Percentiles rank a stretch among this genome's conserved stretches.
These are phyloP conservation scores for Benincasa hispida DNA, from an alignment of 306 rosid genomes.

Conservation along the genomic window DNA sequence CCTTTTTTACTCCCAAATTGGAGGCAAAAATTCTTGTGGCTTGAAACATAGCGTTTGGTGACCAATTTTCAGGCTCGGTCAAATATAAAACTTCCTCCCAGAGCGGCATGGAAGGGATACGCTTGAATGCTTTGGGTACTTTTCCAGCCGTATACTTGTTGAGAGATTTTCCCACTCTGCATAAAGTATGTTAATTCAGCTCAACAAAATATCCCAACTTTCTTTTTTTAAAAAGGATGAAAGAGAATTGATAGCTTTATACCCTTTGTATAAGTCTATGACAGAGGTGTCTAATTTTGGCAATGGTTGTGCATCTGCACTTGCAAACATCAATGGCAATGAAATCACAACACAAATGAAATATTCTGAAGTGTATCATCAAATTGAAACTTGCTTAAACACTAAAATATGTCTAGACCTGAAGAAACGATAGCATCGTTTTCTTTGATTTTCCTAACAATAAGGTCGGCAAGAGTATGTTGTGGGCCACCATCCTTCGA, in stretches of 20 bases:
- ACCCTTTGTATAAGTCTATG: constrained; percentile 70
- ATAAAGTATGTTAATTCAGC: not conserved
- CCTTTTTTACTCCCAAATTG: constrained; percentile 58
- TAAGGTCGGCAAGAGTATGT: constrained; percentile 53
- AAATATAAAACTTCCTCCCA: constrained; percentile 81
- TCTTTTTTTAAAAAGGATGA: not conserved
- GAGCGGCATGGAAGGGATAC: constrained; percentile 47
- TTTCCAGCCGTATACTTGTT: constrained; percentile 55
- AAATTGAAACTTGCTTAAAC: not conserved
- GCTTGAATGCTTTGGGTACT: constrained; percentile 73
- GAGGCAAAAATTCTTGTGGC: constrained; percentile 82
- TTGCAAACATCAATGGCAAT: constrained; percentile 1
- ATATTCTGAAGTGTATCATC: not conserved
- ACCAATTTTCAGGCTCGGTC: constrained; percentile 91
- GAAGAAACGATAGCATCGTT: constrained; percentile 32
- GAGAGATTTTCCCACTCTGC: constrained; percentile 62
- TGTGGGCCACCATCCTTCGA: constrained; percentile 29
- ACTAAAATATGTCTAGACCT: constrained; percentile 23
- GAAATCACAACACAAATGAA: not conserved
- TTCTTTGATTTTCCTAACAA: constrained; percentile 60
- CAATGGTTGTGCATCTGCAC: constrained; percentile 50
- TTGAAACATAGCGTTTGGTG: constrained; percentile 81
- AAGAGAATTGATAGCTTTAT: not conserved
- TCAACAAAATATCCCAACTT: not conserved
- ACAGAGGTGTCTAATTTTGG: constrained; percentile 58